A percentile compares a stretch with the other conserved stretches of the same genome.
phyloP scores from a whole-genome alignment of 805 yeast species.

The Sungouiozyma ichnusensis region DNA sequence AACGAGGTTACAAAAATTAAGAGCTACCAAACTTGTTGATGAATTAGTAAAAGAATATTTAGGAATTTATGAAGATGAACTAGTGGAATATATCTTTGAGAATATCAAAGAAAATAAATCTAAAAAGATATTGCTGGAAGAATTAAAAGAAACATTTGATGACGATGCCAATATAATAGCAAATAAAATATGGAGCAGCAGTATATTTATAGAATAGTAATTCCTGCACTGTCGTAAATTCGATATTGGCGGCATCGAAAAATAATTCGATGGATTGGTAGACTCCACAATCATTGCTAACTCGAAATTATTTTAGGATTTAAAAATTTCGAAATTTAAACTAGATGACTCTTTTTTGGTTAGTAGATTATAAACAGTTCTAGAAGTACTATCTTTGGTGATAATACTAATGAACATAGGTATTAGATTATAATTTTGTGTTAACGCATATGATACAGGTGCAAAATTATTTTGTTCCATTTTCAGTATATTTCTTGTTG shows the following conservation, averaged over 20 bases:
- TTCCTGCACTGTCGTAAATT: too few species aligned
- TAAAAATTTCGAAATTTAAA: neutral
- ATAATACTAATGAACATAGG: slow-evolving; percentile 14
- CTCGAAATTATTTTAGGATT: neutral
- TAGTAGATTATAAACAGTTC: slow-evolving; percentile 15
- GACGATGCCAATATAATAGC: slow-evolving; percentile 24
- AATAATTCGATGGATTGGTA: neutral
- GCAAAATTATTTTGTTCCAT: slow-evolving; percentile 17
- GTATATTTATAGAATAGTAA: slow-evolving; percentile 4
- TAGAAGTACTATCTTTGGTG: slow-evolving; percentile 14
- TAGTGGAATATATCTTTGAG: slow-evolving; percentile 25
- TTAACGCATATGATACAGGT: slow-evolving; percentile 21
- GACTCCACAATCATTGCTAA: neutral
- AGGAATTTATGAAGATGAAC: slow-evolving; percentile 26
- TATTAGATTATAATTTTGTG: slow-evolving; percentile 15
- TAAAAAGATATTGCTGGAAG: slow-evolving; percentile 16
- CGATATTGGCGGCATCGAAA: neutral
- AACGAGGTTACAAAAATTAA: slow-evolving; percentile 9
- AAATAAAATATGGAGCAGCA: slow-evolving; percentile 20
- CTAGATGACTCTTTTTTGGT: neutral
- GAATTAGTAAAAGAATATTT: slow-evolving; percentile 25
- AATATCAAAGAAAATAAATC: slow-evolving; percentile 19
- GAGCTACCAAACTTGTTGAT: slow-evolving; percentile 16
- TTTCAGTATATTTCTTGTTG: slow-evolving; percentile 13
- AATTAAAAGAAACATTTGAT: slow-evolving; percentile 26